Percentiles rank a stretch among this genome's conserved stretches.
These are phyloP conservation scores for Candolleomyces eurysporus DNA, from an alignment of 768 basidiomycete genomes.

Conservation along the genomic window DNA sequence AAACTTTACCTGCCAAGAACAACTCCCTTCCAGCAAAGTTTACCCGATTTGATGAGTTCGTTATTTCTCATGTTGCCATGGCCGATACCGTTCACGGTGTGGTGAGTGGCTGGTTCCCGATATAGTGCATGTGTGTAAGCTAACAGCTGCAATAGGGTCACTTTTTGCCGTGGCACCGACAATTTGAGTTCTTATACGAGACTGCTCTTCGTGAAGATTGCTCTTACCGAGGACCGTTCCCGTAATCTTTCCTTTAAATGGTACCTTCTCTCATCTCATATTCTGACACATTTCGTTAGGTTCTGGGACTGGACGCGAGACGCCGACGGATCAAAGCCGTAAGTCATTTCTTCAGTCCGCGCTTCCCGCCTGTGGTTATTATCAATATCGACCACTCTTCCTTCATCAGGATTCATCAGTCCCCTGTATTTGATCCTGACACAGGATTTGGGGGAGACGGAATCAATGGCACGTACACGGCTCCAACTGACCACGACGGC, in stretches of 20 bases:
- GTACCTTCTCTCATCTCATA: not conserved
- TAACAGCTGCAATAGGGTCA: constrained; percentile 15
- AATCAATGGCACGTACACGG: not conserved
- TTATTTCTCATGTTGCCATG: constrained; percentile 19
- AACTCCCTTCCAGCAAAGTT: not conserved
- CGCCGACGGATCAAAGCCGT: not conserved
- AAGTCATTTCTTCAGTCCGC: not conserved
- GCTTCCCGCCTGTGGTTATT: not conserved
- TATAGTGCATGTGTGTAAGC: not conserved
- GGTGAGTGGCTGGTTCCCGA: constrained; percentile 8
- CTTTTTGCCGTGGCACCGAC: constrained; percentile 26
- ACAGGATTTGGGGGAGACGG: not conserved
- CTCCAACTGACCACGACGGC: not conserved
- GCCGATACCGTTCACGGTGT: constrained; percentile 20
- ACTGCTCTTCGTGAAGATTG: constrained; percentile 22
- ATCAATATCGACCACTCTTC: not conserved
- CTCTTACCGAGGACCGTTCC: constrained; percentile 21
- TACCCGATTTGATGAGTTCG: constrained; percentile 25
- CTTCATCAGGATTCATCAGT: not conserved
- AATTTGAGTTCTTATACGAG: constrained; percentile 20
- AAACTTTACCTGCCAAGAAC: not conserved
- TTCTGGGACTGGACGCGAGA: constrained; percentile 4
- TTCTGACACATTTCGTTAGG: not conserved
- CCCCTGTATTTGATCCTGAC: not conserved
- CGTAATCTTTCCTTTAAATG: constrained; percentile 12